These are phyloP conservation scores for Coriaria nepalensis DNA, from an alignment of 306 rosid genomes.

Conservation along the genomic window DNA sequence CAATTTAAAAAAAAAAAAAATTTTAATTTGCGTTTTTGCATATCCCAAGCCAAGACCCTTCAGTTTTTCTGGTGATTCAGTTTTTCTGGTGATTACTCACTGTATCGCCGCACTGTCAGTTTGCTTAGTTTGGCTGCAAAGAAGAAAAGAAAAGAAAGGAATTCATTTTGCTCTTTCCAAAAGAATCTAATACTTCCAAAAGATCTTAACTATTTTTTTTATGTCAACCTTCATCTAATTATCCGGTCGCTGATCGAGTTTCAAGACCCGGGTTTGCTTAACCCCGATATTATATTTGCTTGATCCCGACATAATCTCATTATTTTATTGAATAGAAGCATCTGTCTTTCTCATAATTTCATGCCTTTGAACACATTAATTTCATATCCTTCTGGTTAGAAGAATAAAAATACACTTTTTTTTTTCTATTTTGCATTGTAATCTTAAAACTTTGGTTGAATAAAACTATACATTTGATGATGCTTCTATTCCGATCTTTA, in stretches of 20 bases:
- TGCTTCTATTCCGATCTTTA: slow-evolving; percentile 58
- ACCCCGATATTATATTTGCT: no score
- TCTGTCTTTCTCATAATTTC: slow-evolving; percentile 9
- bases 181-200: slow-evolving; percentile 15
- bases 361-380: slow-evolving; percentile 12
- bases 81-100: slow-evolving; percentile 11
- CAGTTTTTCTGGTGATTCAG: slow-evolving; percentile 5
- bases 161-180: slow-evolving; percentile 1
- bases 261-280: slow-evolving; percentile 16
- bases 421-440: slow-evolving; percentile 9
- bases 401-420: background rate
- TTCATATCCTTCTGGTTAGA: slow-evolving; percentile 16
- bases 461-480: slow-evolving; percentile 41
- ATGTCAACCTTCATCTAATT: slow-evolving; percentile 3
- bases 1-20: no score
- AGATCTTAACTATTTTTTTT: background rate
- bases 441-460: slow-evolving; percentile 24
- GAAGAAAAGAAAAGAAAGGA: background rate
- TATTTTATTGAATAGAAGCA: background rate
- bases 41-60: slow-evolving; percentile 4
- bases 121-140: background rate
- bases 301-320: no score
- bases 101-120: slow-evolving; percentile 10
- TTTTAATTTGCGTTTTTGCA: background rate
- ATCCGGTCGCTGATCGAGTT: background rate